These are phyloP conservation scores for Chernovozyma aurita DNA, from an alignment of 1,139 yeast genomes.

Conservation along the genomic window DNA sequence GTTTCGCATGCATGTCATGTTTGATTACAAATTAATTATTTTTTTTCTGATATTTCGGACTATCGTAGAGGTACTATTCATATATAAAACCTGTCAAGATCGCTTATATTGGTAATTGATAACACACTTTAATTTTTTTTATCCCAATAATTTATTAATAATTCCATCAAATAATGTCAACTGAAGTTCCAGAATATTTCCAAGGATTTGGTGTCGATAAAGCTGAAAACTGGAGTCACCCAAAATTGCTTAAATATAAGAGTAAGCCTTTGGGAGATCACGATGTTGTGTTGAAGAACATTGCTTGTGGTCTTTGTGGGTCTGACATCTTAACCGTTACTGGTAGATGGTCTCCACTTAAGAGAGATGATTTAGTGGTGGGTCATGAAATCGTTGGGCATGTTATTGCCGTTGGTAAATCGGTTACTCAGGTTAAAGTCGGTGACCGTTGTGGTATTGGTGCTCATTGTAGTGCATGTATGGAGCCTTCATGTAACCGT, in stretches of 20 bases:
- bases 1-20: too few species aligned
- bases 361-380: constrained; percentile 27
- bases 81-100: too few species aligned
- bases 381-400: constrained; percentile 56
- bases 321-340: constrained; percentile 47
- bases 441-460: constrained; percentile 67
- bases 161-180: too few species aligned
- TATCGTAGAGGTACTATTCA: too few species aligned
- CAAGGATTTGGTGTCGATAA: constrained; percentile 42
- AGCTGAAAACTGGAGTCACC: constrained; percentile 38
- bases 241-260: constrained; percentile 36
- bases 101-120: too few species aligned
- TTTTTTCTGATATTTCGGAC: too few species aligned
- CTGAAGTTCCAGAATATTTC: constrained; percentile 28
- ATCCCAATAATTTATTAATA: too few species aligned
- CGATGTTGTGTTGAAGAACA: constrained; percentile 44
- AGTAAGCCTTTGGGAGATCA: constrained; percentile 33
- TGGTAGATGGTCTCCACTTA: constrained; percentile 39
- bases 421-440: constrained; percentile 40
- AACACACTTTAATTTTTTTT: too few species aligned
- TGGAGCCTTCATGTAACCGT: constrained; percentile 34
- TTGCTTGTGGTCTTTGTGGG: constrained; percentile 61
- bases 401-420: constrained; percentile 47
- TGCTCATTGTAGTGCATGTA: constrained; percentile 48
- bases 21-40: too few species aligned